These are phyloP conservation scores for Penicillium cinerascens DNA, from an alignment of 495 filamentous ascomycete genomes.

Conservation along the genomic window DNA sequence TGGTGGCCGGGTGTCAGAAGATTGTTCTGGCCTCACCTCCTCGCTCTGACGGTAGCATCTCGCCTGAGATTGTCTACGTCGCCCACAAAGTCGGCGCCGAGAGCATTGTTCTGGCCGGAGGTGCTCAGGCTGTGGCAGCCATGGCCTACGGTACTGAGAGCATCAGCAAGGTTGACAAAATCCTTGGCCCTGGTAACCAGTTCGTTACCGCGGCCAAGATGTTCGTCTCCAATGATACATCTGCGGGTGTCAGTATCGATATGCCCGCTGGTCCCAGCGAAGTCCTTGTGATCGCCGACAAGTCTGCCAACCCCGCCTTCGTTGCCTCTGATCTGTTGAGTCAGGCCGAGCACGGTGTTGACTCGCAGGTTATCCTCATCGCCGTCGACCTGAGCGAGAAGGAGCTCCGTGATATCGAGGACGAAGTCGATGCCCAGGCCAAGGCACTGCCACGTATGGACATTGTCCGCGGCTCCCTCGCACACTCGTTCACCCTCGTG, in stretches of 20 bases:
- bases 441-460: slow-evolving; percentile 82
- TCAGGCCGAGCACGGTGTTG: slow-evolving; percentile 94
- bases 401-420: slow-evolving; percentile 75
- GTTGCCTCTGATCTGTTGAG: slow-evolving; percentile 92
- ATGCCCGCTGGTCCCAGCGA: slow-evolving; percentile 98
- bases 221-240: slow-evolving; percentile 93
- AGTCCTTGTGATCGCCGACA: slow-evolving; percentile 94
- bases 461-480: slow-evolving; percentile 88
- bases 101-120: slow-evolving; percentile 90
- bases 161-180: slow-evolving; percentile 96
- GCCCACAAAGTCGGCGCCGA: slow-evolving; percentile 96
- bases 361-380: slow-evolving; percentile 92
- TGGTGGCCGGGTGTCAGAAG: slow-evolving; percentile 95
- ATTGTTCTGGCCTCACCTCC: slow-evolving; percentile 93
- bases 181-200: slow-evolving; percentile 95
- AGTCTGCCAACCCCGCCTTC: slow-evolving; percentile 84
- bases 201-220: slow-evolving; percentile 99
- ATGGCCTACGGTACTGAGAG: slow-evolving; percentile 68
- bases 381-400: slow-evolving; percentile 72
- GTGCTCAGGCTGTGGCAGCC: slow-evolving; percentile 86
- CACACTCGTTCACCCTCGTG: slow-evolving; percentile 85
- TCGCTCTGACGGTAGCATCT: slow-evolving; percentile 81
- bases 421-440: slow-evolving; percentile 88
- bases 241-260: slow-evolving; percentile 90
- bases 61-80: slow-evolving; percentile 96